Evolutionary conservation across 1,139 yeast genomes (phyloP).

Genomic region (Yamadazyma taylorii): DNA sequence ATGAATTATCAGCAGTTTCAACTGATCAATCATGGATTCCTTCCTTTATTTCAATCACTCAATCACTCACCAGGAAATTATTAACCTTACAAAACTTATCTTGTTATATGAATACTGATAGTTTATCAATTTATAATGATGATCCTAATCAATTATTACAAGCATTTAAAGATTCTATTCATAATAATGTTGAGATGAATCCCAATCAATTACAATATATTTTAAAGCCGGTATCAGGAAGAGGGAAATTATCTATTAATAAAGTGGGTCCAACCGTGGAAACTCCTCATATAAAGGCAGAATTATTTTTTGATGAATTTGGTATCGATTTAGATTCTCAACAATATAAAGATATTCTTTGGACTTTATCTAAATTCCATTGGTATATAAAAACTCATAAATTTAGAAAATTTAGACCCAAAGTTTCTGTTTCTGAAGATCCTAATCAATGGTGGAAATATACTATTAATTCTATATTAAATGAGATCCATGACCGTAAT

Average conservation of each 20-base stretch:
- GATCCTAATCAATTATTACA: constrained; percentile 45
- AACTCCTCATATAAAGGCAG: constrained; percentile 73
- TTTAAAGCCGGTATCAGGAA: constrained; percentile 85
- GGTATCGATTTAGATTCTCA: constrained; percentile 80
- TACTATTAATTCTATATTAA: constrained; percentile 68
- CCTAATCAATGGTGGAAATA: constrained; percentile 83
- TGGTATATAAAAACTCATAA: constrained; percentile 76
- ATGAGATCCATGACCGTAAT: constrained; percentile 79
- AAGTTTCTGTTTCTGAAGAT: constrained; percentile 55
- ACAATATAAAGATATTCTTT: constrained; percentile 79
- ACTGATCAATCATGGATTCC: constrained; percentile 87
- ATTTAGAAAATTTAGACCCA: constrained; percentile 72
- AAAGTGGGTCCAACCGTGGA: constrained; percentile 71
- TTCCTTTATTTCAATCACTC: constrained; percentile 74
- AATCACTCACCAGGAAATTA: constrained; percentile 70
- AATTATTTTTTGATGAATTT: constrained; percentile 82
- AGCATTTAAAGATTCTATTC: constrained; percentile 35
- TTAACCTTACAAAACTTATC: constrained; percentile 74
- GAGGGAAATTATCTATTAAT: constrained; percentile 78
- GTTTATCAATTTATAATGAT: constrained; percentile 46
- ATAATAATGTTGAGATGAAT: constrained; percentile 18
- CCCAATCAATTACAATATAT: constrained; percentile 56
- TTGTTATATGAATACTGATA: constrained; percentile 82
- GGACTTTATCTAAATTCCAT: constrained; percentile 80
- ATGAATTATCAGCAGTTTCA: constrained; percentile 88